A percentile compares a stretch with the other conserved stretches of the same genome.
phyloP scores from a whole-genome alignment of 2,329 filamentous ascomycete genomes.

The Paracorniculantispora psalliotae region DNA sequence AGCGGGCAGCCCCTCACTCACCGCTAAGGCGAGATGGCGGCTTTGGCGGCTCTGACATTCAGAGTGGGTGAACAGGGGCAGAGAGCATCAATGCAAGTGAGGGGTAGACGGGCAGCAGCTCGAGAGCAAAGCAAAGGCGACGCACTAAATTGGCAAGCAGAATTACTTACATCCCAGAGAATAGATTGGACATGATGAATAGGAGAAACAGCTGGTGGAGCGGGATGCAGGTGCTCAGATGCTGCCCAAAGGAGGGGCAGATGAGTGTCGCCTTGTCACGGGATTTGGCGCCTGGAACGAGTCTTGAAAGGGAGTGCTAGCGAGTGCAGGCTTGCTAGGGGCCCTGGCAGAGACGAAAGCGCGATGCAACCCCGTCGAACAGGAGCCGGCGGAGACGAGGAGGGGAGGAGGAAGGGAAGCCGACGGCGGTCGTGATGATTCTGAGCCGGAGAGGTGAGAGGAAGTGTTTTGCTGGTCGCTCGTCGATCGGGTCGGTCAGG shows the following conservation, averaged over 20 bases:
- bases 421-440: not conserved
- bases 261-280: slow-evolving; percentile 13
- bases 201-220: slow-evolving; percentile 11
- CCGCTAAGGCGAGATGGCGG: slow-evolving; percentile 10
- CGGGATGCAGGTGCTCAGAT: slow-evolving; percentile 12
- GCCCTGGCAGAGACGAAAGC: not conserved
- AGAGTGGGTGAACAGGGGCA: not conserved
- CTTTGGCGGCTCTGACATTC: not conserved
- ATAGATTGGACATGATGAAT: slow-evolving; percentile 16
- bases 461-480: too few species aligned
- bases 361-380: slow-evolving; percentile 2
- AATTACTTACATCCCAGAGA: slow-evolving; percentile 16
- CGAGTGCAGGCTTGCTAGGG: slow-evolving; percentile 5
- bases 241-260: slow-evolving; percentile 15
- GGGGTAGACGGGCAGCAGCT: not conserved
- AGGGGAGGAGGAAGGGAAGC: not conserved
- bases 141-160: not conserved
- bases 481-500: too few species aligned
- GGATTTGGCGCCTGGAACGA: slow-evolving; percentile 13
- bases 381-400: not conserved
- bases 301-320: slow-evolving; percentile 11
- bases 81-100: not conserved
- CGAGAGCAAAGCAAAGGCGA: not conserved
- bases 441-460: not conserved
- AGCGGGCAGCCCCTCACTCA: slow-evolving; percentile 11